A percentile compares a stretch with the other conserved stretches of the same genome.
phyloP scores from a whole-genome alignment of 1,284 basidiomycete species.

The Ustilago bromivora region DNA sequence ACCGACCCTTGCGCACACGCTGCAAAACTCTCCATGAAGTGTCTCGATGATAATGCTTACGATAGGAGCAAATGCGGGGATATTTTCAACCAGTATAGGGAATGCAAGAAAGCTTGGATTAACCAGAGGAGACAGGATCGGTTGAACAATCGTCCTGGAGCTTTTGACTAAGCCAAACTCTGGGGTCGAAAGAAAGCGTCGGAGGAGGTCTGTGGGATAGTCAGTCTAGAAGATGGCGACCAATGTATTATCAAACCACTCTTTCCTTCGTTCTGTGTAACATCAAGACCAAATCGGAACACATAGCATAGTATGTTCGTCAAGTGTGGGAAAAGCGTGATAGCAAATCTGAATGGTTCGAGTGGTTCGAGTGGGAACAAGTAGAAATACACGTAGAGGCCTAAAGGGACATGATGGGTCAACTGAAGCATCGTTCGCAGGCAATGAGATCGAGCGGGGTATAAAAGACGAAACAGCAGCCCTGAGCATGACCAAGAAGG shows the following conservation, averaged over 20 bases:
- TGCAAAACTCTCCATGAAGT: constrained; percentile 64
- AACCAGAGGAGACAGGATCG: constrained; percentile 53
- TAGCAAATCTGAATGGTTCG: no score
- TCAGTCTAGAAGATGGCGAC: no score
- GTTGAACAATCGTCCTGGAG: constrained; percentile 49
- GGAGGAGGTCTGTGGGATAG: no score
- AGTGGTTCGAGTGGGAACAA: no score
- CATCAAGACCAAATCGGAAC: neutral
- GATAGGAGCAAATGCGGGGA: constrained; percentile 62
- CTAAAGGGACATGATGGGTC: no score
- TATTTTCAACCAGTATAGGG: constrained; percentile 61
- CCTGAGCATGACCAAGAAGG: no score
- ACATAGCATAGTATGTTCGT: no score
- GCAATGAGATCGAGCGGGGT: neutral
- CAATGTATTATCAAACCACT: no score
- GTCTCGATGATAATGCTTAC: constrained; percentile 64
- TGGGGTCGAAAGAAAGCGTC: neutral
- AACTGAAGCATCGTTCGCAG: neutral
- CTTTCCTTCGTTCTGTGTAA: neutral
- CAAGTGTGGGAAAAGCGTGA: no score
- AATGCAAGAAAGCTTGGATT: constrained; percentile 65
- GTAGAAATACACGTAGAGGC: no score
- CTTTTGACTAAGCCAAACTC: constrained; percentile 38
- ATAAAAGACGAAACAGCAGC: neutral
- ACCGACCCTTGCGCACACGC: constrained; percentile 67